phyloP scores from a whole-genome alignment of 306 rosid genomes.

The Acacia melanoxylon region DNA sequence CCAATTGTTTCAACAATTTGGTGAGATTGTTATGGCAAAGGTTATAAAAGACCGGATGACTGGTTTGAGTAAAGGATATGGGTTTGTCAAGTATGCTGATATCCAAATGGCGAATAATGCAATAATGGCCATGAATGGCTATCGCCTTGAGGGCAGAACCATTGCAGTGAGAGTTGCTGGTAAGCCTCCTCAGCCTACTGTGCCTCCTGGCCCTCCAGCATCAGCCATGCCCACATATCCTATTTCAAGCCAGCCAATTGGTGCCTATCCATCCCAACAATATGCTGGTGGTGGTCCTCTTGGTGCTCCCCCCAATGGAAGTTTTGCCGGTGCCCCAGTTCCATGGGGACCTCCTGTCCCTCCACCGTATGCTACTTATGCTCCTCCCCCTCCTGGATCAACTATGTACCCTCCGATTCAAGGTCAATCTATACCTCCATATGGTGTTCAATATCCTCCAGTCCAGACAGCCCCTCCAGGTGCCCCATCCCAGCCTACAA shows the following conservation, averaged over 20 bases:
- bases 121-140: conserved; percentile 85
- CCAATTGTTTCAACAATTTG: conserved; percentile 83
- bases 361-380: conserved; percentile 70
- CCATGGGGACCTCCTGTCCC: conserved; percentile 99
- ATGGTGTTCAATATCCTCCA: conserved; percentile 83
- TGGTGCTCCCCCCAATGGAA: conserved; percentile 68
- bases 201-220: conserved; percentile 86
- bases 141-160: conserved; percentile 87
- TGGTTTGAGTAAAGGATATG: conserved; percentile 92
- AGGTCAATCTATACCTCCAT: conserved; percentile 78
- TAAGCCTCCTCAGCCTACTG: conserved; percentile 92
- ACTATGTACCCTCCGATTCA: conserved; percentile 76
- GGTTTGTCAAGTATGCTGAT: conserved; percentile 93
- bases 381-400: conserved; percentile 96
- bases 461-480: conserved; percentile 78
- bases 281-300: conserved; percentile 75
- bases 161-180: conserved; percentile 99
- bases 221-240: conserved; percentile 76
- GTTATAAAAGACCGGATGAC: conserved; percentile 86
- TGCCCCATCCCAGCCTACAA: conserved; percentile 64
- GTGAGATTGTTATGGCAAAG: conserved; percentile 97
- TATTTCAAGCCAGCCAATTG: conserved; percentile 66
- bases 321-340: conserved; percentile 65
- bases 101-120: conserved; percentile 92
- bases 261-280: conserved; percentile 92